phyloP scores from a whole-genome alignment of 768 basidiomycete species.

The Aureoboletus auriporus region DNA sequence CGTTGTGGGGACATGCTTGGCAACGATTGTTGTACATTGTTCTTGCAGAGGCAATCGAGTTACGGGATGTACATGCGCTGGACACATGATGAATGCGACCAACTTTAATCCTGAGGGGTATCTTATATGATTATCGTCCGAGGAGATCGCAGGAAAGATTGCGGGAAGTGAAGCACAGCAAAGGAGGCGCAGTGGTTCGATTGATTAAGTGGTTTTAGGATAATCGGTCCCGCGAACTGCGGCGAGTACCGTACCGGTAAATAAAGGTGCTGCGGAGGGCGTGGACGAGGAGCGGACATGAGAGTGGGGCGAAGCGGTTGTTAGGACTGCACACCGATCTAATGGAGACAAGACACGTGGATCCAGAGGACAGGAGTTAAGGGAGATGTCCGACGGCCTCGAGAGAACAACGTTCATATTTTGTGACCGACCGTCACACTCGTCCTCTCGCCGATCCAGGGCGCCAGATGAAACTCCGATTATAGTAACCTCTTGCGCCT shows the following conservation, averaged over 20 bases:
- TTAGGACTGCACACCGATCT: not conserved
- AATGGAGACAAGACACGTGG: conserved; percentile 11
- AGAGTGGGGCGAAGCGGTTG: not conserved
- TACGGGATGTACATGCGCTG: conserved; percentile 12
- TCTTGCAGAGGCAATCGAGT: conserved; percentile 2
- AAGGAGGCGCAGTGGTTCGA: not conserved
- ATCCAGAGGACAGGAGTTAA: conserved; percentile 16
- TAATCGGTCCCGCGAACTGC: conserved; percentile 21
- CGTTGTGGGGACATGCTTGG: conserved; percentile 2
- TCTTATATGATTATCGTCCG: conserved; percentile 19
- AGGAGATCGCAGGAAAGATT: conserved; percentile 19
- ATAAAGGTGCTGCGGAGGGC: not conserved
- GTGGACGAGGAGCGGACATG: conserved; percentile 8
- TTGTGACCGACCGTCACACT: no score
- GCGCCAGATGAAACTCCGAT: conserved; percentile 22
- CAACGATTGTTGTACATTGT: not conserved
- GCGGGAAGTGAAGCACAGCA: conserved; percentile 16
- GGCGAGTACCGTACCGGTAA: not conserved
- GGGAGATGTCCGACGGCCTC: conserved; percentile 14
- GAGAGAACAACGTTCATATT: conserved; percentile 20
- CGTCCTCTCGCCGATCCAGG: conserved; percentile 4
- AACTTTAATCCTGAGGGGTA: conserved; percentile 17
- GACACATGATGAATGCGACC: conserved; percentile 4
- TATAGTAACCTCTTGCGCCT: conserved; percentile 25
- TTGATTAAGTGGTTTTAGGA: not conserved